A percentile compares a stretch with the other conserved stretches of the same genome.
phyloP scores from a whole-genome alignment of 2,329 filamentous ascomycete genomes.

The Epichloe aotearoae region DNA sequence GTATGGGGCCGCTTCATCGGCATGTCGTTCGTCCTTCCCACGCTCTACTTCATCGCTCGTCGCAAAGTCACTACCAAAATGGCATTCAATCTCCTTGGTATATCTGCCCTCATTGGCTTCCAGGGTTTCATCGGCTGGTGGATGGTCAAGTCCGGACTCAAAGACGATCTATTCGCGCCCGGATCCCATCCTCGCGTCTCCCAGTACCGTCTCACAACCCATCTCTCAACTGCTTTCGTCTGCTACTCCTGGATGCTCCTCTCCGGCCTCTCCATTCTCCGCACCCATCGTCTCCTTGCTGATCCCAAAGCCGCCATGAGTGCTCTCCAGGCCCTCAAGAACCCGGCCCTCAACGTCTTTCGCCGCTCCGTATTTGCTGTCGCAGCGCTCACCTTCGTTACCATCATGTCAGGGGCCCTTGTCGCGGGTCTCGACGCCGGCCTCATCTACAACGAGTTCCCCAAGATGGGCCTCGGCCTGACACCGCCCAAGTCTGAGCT shows the following conservation, averaged over 20 bases:
- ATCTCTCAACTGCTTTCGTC: conserved; percentile 79
- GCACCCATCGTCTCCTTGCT: conserved; percentile 57
- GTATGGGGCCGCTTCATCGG: conserved; percentile 91
- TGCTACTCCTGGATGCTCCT: conserved; percentile 93
- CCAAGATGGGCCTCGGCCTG: conserved; percentile 78
- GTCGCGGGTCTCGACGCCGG: conserved; percentile 93
- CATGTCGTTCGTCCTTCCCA: conserved; percentile 76
- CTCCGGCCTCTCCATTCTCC: conserved; percentile 73
- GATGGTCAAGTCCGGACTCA: conserved; percentile 97
- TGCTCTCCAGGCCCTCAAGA: conserved; percentile 46
- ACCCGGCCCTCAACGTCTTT: conserved; percentile 59
- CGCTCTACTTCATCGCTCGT: conserved; percentile 74
- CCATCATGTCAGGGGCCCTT: conserved; percentile 84
- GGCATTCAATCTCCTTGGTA: conserved; percentile 65
- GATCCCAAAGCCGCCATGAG: conserved; percentile 50
- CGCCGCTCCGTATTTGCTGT: conserved; percentile 59
- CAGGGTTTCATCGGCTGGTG: conserved; percentile 97
- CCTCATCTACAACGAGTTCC: conserved; percentile 98
- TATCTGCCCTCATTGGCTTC: conserved; percentile 81
- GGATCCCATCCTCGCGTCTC: conserved; percentile 85
- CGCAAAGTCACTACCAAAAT: conserved; percentile 67
- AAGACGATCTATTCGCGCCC: conserved; percentile 87
- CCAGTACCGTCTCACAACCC: conserved; percentile 83
- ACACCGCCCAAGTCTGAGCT: conserved; percentile 73
- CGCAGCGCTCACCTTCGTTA: conserved; percentile 66